phyloP scores from a whole-genome alignment of 2,329 filamentous ascomycete genomes.

The Coniochaeta sp. region DNA sequence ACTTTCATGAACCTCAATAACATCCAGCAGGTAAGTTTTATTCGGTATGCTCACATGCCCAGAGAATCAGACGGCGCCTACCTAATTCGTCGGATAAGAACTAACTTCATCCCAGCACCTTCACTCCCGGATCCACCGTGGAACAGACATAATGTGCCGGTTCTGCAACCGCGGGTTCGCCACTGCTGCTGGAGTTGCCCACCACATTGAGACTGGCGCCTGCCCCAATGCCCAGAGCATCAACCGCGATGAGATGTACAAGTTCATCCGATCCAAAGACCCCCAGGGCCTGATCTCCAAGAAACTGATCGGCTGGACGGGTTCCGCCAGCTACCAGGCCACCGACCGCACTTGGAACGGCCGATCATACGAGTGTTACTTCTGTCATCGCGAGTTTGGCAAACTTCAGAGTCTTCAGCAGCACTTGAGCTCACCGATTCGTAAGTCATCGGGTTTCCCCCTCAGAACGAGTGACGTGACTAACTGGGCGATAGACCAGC shows the following conservation, averaged over 20 bases:
- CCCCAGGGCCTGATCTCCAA: constrained; percentile 41
- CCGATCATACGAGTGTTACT: constrained; percentile 39
- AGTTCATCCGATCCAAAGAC: constrained; percentile 37
- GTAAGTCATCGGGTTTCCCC: constrained; percentile 25
- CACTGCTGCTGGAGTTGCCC: constrained; percentile 44
- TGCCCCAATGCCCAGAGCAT: constrained; percentile 39
- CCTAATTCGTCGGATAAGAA: too few species aligned
- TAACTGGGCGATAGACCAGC: constrained; percentile 21
- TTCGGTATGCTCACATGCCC: neutral
- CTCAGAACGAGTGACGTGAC: neutral
- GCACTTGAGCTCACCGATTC: constrained; percentile 46
- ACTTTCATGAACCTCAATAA: constrained; percentile 21
- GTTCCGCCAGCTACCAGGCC: constrained; percentile 26
- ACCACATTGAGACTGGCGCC: constrained; percentile 49
- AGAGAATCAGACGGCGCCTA: too few species aligned
- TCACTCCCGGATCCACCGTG: constrained; percentile 42
- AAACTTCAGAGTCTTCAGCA: constrained; percentile 30
- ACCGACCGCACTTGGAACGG: constrained; percentile 38
- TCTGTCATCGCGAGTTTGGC: constrained; percentile 42
- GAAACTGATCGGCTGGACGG: constrained; percentile 39
- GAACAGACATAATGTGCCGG: constrained; percentile 38
- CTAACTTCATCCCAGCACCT: constrained; percentile 38
- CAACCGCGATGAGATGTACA: constrained; percentile 41
- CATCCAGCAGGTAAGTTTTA: constrained; percentile 9
- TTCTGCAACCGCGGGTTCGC: constrained; percentile 42